Percentiles rank a stretch among this genome's conserved stretches.
phyloP scores from a whole-genome alignment of 1,284 basidiomycete genomes.

The Bjerkandera adusta region DNA sequence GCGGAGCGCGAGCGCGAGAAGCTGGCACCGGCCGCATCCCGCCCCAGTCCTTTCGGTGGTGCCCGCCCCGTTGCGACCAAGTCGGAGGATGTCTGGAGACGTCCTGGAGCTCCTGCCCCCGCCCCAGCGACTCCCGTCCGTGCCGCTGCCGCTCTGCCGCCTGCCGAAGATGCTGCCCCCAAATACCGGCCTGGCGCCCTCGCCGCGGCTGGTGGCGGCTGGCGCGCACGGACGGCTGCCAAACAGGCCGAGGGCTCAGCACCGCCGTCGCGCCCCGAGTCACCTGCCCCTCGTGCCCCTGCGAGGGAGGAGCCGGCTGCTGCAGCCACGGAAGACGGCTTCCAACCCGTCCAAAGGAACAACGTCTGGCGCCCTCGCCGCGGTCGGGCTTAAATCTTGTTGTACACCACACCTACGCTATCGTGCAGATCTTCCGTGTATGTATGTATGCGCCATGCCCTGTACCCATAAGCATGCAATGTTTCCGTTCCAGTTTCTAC shows the following conservation, averaged over 20 bases:
- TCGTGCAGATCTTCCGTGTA: constrained; percentile 5
- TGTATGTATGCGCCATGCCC: constrained; percentile 1
- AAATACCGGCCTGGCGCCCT: constrained; percentile 47
- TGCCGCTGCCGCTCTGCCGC: constrained; percentile 34
- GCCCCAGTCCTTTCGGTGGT: constrained; percentile 20
- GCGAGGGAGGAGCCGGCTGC: constrained; percentile 40
- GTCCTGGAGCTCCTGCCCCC: constrained; percentile 21
- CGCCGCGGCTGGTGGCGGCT: constrained; percentile 39
- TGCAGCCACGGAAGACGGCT: constrained; percentile 65
- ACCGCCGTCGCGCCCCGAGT: constrained; percentile 33
- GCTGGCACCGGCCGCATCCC: constrained; percentile 17
- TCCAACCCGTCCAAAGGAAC: constrained; percentile 48
- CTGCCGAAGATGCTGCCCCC: constrained; percentile 39
- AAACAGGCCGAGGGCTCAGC: constrained; percentile 31
- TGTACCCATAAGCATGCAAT: constrained; percentile 3
- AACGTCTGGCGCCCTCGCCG: constrained; percentile 44
- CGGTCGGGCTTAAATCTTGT: constrained; percentile 18
- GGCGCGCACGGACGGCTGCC: constrained; percentile 56
- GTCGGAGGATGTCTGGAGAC: constrained; percentile 40
- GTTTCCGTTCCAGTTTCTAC: background rate
- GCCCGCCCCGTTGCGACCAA: constrained; percentile 14
- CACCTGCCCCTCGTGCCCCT: constrained; percentile 34
- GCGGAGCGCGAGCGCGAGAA: constrained; percentile 29
- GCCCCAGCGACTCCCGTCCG: constrained; percentile 22
- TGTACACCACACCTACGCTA: no score